These are phyloP conservation scores for Trichosanthes cucumerina DNA, from an alignment of 306 rosid species.

Conservation along the genomic window DNA sequence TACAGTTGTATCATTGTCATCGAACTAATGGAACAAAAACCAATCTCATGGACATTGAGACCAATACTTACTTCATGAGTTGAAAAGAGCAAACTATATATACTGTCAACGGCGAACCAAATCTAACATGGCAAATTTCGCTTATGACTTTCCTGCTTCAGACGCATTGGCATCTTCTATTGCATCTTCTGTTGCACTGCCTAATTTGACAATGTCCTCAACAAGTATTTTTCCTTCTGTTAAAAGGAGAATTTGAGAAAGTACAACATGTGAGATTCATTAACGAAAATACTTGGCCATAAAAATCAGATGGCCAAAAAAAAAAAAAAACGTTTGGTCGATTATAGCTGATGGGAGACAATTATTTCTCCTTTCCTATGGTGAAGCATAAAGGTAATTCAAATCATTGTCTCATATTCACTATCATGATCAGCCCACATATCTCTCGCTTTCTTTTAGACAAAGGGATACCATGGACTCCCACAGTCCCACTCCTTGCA, in stretches of 20 bases:
- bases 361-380: not conserved
- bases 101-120: not conserved
- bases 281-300: not conserved
- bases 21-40: not conserved
- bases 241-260: constrained; percentile 1
- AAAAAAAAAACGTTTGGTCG: not conserved
- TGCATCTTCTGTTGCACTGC: constrained; percentile 31
- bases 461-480: not conserved
- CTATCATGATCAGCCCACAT: not conserved
- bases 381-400: not conserved
- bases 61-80: not conserved
- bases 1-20: not conserved
- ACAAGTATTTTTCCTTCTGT: constrained; percentile 92
- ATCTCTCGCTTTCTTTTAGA: not conserved
- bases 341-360: not conserved
- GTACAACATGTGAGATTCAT: not conserved
- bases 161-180: constrained; percentile 5
- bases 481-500: not conserved
- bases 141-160: constrained; percentile 10
- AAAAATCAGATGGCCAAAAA: not conserved
- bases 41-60: not conserved
- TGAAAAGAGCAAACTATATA: not conserved
- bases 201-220: constrained; percentile 83
- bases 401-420: not conserved
- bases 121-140: not conserved